Base-by-base conservation (phyloP, 2,329 filamentous ascomycete genomes). In the Microdochium paspali region DNA sequence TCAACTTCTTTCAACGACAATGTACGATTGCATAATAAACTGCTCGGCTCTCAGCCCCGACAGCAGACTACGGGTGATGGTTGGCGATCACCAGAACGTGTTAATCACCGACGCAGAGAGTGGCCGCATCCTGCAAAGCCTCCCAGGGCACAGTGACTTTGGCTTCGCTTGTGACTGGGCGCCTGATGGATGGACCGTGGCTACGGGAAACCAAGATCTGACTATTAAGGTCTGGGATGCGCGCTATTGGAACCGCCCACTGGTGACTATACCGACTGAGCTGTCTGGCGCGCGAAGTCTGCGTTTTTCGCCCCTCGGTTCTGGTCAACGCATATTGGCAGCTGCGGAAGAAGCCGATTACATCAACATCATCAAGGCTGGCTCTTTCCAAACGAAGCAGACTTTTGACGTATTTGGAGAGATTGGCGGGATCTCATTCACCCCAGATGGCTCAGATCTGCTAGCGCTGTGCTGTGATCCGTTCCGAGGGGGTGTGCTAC, bases 111-210 rank as follows among this genome's bases (percentile, higher is more conserved):
- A 87, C 51, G 80, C 85, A 10, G 84, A 87, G 47, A 80, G 76
- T 12, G 81, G 84, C 13, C 66, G 74, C 50, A 70, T 69, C 47
- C 72, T 76, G 52, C 72, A 83, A 54, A 65, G 68, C 24, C 73
- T 90, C 2, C 63, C 68, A 3, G 82, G 83, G 2, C 85, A 89
- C 58, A 71, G 70, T 13, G 85, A 90, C 58, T 85, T 76, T 54
- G 84, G 81, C 2, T 91, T 90, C 57, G 80, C 86, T 2, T 89
- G 84, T 57, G 86, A 84, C 54, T 91, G 87, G 87, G 83, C 85
- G 18, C 80, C 85, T 46, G 83, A 90, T 59, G 86, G 85, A 26
- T 81, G 82, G 67, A 84, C 82, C 12, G 75, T 90, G 20, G 87
- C 87, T 12, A 90, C 87, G 0, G 86, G 82, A 21, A 84, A 84